A percentile compares a stretch with the other conserved stretches of the same genome.
Conservation (phyloP, 192 early-diverging fungal species). For the Mortierella antarctica region DNA sequence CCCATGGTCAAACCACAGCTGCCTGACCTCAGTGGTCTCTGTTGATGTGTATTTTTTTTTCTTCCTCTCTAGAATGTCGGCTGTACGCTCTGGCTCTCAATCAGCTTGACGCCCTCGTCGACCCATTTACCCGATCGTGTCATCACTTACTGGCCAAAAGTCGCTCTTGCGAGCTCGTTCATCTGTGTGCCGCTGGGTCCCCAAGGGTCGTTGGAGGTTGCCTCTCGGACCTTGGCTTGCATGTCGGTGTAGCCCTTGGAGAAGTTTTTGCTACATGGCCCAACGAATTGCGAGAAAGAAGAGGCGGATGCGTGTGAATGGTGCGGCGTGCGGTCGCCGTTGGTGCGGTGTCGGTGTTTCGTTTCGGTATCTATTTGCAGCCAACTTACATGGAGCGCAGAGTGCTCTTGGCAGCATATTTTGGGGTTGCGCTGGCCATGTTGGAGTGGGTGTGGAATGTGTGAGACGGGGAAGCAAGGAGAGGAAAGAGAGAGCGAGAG, state of each 20-base stretch:
- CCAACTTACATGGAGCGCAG: slow-evolving; percentile 56
- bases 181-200: slow-evolving; percentile 81
- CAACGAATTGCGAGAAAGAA: slow-evolving; percentile 6
- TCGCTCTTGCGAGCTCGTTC: slow-evolving; percentile 87
- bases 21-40: no score
- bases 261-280: slow-evolving; percentile 79
- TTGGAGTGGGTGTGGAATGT: background rate
- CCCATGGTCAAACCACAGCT: background rate
- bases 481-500: no score
- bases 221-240: slow-evolving; percentile 90
- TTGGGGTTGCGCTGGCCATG: slow-evolving; percentile 45
- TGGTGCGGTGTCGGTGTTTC: background rate
- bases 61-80: no score
- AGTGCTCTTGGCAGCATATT: slow-evolving; percentile 58
- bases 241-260: slow-evolving; percentile 92
- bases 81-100: no score
- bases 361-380: slow-evolving; percentile 6
- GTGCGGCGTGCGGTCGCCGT: background rate
- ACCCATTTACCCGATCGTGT: background rate
- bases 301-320: background rate
- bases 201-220: slow-evolving; percentile 83
- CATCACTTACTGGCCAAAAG: slow-evolving; percentile 82
- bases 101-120: background rate
- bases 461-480: background rate
- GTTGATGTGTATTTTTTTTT: no score